Conservation (phyloP, 2,329 filamentous ascomycete species). For the Tetracladium maxilliforme region DNA sequence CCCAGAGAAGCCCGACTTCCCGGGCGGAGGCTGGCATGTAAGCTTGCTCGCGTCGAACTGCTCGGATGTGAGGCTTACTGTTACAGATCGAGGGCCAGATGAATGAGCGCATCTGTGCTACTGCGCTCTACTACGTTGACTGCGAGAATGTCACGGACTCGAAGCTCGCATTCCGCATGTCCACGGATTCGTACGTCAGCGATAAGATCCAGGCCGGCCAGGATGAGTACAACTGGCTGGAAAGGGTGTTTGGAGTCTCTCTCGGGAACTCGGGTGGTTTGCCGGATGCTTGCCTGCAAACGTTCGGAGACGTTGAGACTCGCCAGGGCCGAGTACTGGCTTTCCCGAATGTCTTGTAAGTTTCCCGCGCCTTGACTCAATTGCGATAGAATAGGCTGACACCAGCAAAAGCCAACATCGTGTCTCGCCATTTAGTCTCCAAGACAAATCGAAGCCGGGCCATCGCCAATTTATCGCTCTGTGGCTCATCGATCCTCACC, state of each 20-base stretch:
- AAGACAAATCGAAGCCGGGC: constrained; percentile 32
- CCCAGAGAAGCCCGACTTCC: constrained; percentile 34
- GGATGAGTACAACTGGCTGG: constrained; percentile 6
- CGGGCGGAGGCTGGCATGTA: constrained; percentile 30
- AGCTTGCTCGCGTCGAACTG: constrained; percentile 3
- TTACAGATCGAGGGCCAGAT: constrained; percentile 21
- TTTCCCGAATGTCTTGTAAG: constrained; percentile 12
- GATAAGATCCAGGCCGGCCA: constrained; percentile 5
- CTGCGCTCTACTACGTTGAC: constrained; percentile 34
- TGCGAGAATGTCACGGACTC: constrained; percentile 29
- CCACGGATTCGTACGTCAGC: constrained; percentile 8
- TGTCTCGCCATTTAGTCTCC: constrained; percentile 31
- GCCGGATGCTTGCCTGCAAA: constrained; percentile 9
- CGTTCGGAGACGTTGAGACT: constrained; percentile 10
- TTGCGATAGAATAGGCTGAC: too few species aligned
- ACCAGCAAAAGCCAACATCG: constrained; percentile 36
- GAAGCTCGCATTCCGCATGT: constrained; percentile 24
- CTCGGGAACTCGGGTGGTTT: constrained; percentile 7
- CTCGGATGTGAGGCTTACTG: too few species aligned
- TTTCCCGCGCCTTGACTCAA: too few species aligned
- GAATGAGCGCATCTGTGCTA: constrained; percentile 40
- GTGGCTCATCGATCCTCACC: constrained; percentile 41
- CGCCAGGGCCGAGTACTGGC: constrained; percentile 9
- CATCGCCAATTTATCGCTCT: constrained; percentile 41
- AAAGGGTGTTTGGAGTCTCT: constrained; percentile 6